Evolutionary conservation across 2,329 filamentous ascomycete genomes (phyloP).

Genomic region (Tolypocladium tundrense): DNA sequence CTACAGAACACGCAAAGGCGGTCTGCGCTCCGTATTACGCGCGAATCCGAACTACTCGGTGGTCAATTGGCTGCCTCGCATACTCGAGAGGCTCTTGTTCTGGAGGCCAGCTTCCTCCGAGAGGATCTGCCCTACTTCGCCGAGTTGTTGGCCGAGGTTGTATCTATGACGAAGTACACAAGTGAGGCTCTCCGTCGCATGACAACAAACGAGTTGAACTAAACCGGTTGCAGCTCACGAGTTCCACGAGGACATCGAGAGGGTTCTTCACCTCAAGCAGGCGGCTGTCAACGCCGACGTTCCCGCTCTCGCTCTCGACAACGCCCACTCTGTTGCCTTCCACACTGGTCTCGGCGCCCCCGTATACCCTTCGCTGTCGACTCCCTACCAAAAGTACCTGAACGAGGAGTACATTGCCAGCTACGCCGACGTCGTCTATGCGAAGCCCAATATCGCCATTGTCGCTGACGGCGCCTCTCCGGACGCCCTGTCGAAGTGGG

Average conservation of each 20-base stretch:
- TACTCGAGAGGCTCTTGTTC: slow-evolving; percentile 83
- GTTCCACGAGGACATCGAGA: slow-evolving; percentile 78
- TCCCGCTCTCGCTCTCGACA: slow-evolving; percentile 66
- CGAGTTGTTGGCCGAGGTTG: slow-evolving; percentile 87
- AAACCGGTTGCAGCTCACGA: slow-evolving; percentile 57
- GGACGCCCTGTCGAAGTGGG: slow-evolving; percentile 74
- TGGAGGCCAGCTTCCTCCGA: slow-evolving; percentile 90
- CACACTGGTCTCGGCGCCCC: slow-evolving; percentile 82
- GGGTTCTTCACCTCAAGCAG: slow-evolving; percentile 68
- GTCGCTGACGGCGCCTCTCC: slow-evolving; percentile 81
- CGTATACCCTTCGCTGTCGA: slow-evolving; percentile 60
- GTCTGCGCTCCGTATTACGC: slow-evolving; percentile 83
- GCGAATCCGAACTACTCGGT: slow-evolving; percentile 91
- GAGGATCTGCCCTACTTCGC: slow-evolving; percentile 96
- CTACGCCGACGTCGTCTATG: slow-evolving; percentile 71
- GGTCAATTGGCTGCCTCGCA: slow-evolving; percentile 81
- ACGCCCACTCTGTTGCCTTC: slow-evolving; percentile 79
- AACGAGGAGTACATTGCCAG: slow-evolving; percentile 62
- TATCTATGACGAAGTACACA: slow-evolving; percentile 78
- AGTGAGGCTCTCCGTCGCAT: slow-evolving; percentile 36
- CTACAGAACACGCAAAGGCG: slow-evolving; percentile 72
- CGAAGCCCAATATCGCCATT: slow-evolving; percentile 83
- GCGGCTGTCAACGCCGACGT: slow-evolving; percentile 55
- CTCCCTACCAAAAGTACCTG: slow-evolving; percentile 70
- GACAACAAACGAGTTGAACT: slow-evolving; percentile 3